phyloP scores from a whole-genome alignment of 2,329 filamentous ascomycete genomes.

The Teratosphaeria gauchensis region DNA sequence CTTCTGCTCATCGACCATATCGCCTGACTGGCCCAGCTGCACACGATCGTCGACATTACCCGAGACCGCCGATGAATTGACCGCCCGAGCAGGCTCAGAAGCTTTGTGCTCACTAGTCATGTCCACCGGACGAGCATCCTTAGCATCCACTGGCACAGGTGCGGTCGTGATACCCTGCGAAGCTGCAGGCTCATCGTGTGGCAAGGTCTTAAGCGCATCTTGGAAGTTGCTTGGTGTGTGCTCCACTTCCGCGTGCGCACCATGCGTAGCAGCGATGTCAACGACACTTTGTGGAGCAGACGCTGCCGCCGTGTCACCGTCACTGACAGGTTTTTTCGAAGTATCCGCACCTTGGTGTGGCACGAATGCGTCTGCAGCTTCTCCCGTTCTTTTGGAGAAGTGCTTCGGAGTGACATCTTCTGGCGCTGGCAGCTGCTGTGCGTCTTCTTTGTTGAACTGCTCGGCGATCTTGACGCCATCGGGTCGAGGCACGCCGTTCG shows the following conservation, averaged over 20 bases:
- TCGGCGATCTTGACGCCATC: conserved; percentile 16
- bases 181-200: background rate
- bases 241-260: conserved; percentile 9
- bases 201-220: conserved; percentile 3
- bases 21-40: conserved; percentile 2
- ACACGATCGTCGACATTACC: conserved; percentile 4
- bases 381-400: conserved; percentile 13
- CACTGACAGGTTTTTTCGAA: background rate
- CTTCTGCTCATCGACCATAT: conserved; percentile 15
- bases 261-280: conserved; percentile 14
- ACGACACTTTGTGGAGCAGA: conserved; percentile 12
- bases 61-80: conserved; percentile 16
- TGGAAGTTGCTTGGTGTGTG: conserved; percentile 14
- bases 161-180: background rate
- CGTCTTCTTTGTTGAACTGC: conserved; percentile 10
- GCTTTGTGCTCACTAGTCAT: background rate
- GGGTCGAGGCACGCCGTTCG: background rate
- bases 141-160: background rate
- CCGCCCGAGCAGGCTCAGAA: conserved; percentile 4
- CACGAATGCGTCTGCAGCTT: conserved; percentile 12
- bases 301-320: background rate
- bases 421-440: conserved; percentile 3
- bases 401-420: conserved; percentile 11
- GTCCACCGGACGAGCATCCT: background rate
- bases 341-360: conserved; percentile 12